phyloP scores from a whole-genome alignment of 306 rosid genomes.

The Styphnolobium japonicum region DNA sequence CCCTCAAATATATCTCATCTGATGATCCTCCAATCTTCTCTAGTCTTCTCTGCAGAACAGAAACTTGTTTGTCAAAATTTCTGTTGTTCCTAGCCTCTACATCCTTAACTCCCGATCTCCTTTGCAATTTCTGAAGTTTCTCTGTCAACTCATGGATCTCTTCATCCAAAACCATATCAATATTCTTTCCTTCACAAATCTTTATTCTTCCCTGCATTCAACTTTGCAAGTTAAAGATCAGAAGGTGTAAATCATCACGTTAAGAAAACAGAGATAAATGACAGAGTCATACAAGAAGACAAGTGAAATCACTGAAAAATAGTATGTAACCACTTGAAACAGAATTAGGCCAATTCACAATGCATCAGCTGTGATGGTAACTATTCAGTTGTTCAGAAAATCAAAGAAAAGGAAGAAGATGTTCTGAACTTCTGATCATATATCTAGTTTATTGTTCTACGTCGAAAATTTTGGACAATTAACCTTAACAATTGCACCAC shows the following conservation, averaged over 20 bases:
- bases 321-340: neutral
- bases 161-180: slow-evolving; percentile 51
- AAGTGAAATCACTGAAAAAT: neutral
- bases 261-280: neutral
- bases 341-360: neutral
- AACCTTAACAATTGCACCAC: neutral
- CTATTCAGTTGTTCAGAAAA: neutral
- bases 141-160: slow-evolving; percentile 60
- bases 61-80: slow-evolving; percentile 67
- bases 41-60: slow-evolving; percentile 48
- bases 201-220: slow-evolving; percentile 66
- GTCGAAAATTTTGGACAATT: neutral
- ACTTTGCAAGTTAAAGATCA: slow-evolving; percentile 21
- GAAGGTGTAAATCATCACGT: neutral
- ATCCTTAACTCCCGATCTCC: slow-evolving; percentile 45
- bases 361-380: neutral
- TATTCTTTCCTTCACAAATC: slow-evolving; percentile 56
- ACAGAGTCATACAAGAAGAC: neutral
- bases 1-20: slow-evolving; percentile 48
- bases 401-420: neutral
- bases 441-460: neutral
- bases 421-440: neutral
- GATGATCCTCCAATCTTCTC: slow-evolving; percentile 60
- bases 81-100: slow-evolving; percentile 25
- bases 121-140: slow-evolving; percentile 65